Percentiles rank a stretch among this genome's conserved stretches.
phyloP scores from a whole-genome alignment of 257 asterid genomes.

The Marsdenia floribunda region DNA sequence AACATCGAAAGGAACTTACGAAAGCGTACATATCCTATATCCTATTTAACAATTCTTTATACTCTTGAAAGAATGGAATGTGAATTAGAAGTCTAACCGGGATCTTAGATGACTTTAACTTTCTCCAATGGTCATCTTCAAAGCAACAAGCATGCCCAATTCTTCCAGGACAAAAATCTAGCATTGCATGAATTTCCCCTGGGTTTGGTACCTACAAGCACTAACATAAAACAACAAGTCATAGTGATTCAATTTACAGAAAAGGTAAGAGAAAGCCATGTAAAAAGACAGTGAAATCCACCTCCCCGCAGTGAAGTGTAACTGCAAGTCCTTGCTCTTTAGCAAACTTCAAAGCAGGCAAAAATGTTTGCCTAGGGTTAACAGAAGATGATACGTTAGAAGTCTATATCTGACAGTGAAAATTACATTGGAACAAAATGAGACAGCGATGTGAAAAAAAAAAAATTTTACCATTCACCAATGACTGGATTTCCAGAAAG shows the following conservation, averaged over 20 bases:
- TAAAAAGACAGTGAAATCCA: conserved; percentile 38
- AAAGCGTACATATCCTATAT: neutral
- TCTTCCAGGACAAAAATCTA: conserved; percentile 72
- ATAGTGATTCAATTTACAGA: conserved; percentile 19
- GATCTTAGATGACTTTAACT: conserved; percentile 49
- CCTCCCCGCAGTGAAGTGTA: conserved; percentile 98
- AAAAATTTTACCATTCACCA: conserved; percentile 75
- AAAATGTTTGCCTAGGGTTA: conserved; percentile 57
- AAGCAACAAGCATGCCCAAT: conserved; percentile 98
- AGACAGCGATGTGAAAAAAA: neutral
- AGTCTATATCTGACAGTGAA: conserved; percentile 3
- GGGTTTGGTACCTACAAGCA: conserved; percentile 83
- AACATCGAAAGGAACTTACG: neutral
- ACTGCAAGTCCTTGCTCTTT: conserved; percentile 66
- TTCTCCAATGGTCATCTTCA: conserved; percentile 58
- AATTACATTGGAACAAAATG: neutral
- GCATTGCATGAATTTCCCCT: conserved; percentile 73
- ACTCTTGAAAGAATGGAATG: conserved; percentile 13
- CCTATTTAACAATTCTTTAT: neutral
- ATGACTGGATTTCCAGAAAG: conserved; percentile 84
- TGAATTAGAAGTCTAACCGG: conserved; percentile 47
- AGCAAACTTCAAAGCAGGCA: conserved; percentile 81
- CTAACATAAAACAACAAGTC: conserved; percentile 40
- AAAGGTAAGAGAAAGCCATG: conserved; percentile 4
- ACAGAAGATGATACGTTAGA: conserved; percentile 19